Base-by-base conservation (phyloP, 371 early-diverging fungal genomes). In the Vairimorpha apis region DNA sequence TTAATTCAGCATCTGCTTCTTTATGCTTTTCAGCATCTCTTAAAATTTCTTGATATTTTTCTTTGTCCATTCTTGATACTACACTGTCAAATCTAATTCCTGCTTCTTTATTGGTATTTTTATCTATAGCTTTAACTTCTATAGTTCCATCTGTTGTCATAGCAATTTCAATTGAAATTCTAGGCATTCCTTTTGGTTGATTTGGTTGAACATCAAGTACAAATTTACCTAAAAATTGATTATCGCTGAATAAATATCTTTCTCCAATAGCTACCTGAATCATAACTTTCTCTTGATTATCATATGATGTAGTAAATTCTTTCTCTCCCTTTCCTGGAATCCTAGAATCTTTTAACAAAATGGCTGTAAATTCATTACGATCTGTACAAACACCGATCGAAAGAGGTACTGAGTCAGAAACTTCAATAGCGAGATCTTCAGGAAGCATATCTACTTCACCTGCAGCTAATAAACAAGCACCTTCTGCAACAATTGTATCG, bases 381-480 rank as follows among this genome's bases (percentile, higher is more conserved):
- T 90, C 89, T 82, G 90, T 92, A 81, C 92, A 92, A 83, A 92
- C 89, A 83, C 91, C 91, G 76, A 94, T 87, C 71, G 89, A 88
- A 70, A 92, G 87, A 63, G 93, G 93, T 74, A 87, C 87, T 49
- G 90, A 90, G 84, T 94, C 94, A 76, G 92, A 85, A 49, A 92
- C 85, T 53, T 90, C 79, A 55, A 92, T 85, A 67, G 86, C 86
- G 60, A 87, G 86, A 83, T 90, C 90, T 65, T 87, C 87, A 71
- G 87, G 88, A 78, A 90, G 90, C 29, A 45, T 29, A 72, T 92
- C 92, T 49, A 88, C 85, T 37, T 91, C 84, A 81, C 93, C 90
- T 74, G 92, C 92, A 69, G 89, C 93, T 86, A 95, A 97, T 72
- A 91, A 90, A 41, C 96, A 96, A 83, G 95, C 96, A 70, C 99